Conservation (phyloP, 768 basidiomycete species). For the Suillus occidentalis region DNA sequence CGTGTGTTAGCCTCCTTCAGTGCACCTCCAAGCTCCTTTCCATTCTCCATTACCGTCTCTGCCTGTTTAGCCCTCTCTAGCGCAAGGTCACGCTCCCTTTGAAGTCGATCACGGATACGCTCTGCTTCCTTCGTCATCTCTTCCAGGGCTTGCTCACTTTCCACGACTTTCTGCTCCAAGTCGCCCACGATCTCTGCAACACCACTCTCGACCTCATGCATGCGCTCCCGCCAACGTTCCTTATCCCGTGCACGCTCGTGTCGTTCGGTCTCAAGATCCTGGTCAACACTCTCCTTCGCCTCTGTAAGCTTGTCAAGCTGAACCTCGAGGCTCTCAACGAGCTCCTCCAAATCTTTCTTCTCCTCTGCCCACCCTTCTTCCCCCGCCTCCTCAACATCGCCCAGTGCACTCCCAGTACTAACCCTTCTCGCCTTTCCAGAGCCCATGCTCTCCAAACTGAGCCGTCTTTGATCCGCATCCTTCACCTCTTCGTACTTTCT, state of each 20-base stretch:
- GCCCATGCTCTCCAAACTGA: constrained; percentile 22
- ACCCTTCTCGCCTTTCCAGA: constrained; percentile 43
- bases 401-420: constrained; percentile 54
- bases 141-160: constrained; percentile 49
- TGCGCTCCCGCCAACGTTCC: constrained; percentile 67
- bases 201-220: constrained; percentile 69
- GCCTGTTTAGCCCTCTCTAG: constrained; percentile 63
- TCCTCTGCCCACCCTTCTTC: constrained; percentile 75
- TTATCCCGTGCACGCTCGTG: constrained; percentile 64
- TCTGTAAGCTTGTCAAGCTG: constrained; percentile 40
- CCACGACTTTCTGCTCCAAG: constrained; percentile 55
- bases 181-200: constrained; percentile 67
- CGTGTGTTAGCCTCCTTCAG: constrained; percentile 65
- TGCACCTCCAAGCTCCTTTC: constrained; percentile 67
- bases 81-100: constrained; percentile 55
- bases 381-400: constrained; percentile 57
- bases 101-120: constrained; percentile 42
- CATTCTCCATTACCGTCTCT: constrained; percentile 61
- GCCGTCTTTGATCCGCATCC: constrained; percentile 25
- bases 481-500: constrained; percentile 51
- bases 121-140: constrained; percentile 45
- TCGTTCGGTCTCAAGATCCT: constrained; percentile 53
- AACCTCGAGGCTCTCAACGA: constrained; percentile 38
- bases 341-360: constrained; percentile 53
- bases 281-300: constrained; percentile 48